These are phyloP conservation scores for Endothia cerciana DNA, from an alignment of 2,329 filamentous ascomycete genomes.

Conservation along the genomic window DNA sequence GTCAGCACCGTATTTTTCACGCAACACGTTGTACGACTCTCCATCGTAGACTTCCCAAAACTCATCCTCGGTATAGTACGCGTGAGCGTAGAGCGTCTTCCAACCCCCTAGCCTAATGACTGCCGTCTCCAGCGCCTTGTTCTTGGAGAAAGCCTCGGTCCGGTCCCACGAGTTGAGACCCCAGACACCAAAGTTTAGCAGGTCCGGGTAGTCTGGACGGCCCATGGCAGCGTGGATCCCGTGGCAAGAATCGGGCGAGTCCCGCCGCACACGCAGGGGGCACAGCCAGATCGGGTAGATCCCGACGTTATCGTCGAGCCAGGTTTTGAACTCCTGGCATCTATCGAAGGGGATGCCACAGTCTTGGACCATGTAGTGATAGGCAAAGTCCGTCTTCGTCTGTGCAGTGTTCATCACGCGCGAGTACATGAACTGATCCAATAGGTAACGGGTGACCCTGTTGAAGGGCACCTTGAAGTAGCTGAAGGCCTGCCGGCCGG, in stretches of 20 bases:
- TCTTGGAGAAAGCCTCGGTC: constrained; percentile 54
- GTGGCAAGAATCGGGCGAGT: constrained; percentile 45
- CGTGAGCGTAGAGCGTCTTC: constrained; percentile 73
- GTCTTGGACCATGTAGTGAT: constrained; percentile 68
- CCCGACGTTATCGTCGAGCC: constrained; percentile 48
- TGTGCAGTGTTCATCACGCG: constrained; percentile 51
- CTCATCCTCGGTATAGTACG: constrained; percentile 68
- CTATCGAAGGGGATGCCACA: constrained; percentile 54
- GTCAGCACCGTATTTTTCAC: constrained; percentile 61
- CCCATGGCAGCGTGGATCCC: constrained; percentile 51
- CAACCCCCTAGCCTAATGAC: constrained; percentile 63
- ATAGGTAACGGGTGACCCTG: constrained; percentile 60
- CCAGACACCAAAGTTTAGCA: constrained; percentile 69
- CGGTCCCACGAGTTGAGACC: constrained; percentile 50
- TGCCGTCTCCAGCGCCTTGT: constrained; percentile 63
- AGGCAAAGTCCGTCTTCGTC: constrained; percentile 37
- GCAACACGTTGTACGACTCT: constrained; percentile 60
- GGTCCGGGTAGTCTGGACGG: constrained; percentile 20
- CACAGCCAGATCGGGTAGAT: constrained; percentile 64
- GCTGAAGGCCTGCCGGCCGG: constrained; percentile 62
- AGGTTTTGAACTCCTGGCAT: constrained; percentile 50
- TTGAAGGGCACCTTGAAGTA: constrained; percentile 71
- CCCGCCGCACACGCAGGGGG: constrained; percentile 51
- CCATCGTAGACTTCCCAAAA: constrained; percentile 70
- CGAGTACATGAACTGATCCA: constrained; percentile 66